phyloP scores from a whole-genome alignment of 73 alveolate species.

The Durusdinium trenchii region DNA sequence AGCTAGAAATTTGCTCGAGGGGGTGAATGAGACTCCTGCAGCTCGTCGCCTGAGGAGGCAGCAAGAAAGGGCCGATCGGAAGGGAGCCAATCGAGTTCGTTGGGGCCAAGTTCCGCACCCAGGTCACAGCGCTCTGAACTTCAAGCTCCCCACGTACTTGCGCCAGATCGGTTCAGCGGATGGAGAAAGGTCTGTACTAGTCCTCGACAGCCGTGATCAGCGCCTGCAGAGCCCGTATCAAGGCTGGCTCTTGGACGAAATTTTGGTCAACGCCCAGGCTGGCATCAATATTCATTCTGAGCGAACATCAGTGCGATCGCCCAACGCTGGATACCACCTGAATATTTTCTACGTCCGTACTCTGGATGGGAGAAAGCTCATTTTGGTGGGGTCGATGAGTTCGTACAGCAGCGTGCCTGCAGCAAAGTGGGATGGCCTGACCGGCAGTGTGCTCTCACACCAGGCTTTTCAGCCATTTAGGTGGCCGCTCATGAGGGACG shows the following conservation, averaged over 20 bases:
- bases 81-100: neutral
- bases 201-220: neutral
- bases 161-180: neutral
- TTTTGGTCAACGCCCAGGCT: neutral
- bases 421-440: neutral
- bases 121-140: neutral
- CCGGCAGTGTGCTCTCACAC: neutral
- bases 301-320: neutral
- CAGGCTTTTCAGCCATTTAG: too few relatives aligned
- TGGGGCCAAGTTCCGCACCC: neutral
- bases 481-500: neutral
- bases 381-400: neutral
- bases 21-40: neutral
- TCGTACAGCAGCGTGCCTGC: neutral
- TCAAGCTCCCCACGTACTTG: neutral
- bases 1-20: neutral
- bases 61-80: neutral
- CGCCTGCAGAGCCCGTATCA: too few relatives aligned
- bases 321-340: neutral
- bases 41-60: neutral
- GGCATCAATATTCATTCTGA: neutral
- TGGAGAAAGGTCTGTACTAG: neutral
- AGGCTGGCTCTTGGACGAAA: too few relatives aligned
- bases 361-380: neutral
- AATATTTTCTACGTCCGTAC: neutral